Evolutionary conservation across 495 filamentous ascomycete species (phyloP).

Genomic region (Bacidia gigantensis): DNA sequence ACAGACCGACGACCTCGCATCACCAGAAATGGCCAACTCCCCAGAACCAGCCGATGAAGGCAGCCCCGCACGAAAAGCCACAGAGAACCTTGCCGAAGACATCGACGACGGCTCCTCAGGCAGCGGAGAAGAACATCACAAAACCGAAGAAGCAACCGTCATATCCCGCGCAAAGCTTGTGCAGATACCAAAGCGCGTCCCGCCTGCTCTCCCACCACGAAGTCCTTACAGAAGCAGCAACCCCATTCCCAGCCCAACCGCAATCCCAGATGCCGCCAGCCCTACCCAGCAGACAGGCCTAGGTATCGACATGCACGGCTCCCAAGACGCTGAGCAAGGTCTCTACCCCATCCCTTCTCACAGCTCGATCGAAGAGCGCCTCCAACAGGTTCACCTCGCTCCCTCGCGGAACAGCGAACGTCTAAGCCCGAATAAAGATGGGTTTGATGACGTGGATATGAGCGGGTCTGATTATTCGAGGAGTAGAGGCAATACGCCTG

Average conservation of each 20-base stretch:
- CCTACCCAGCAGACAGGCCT: conserved; percentile 14
- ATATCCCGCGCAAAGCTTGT: conserved; percentile 53
- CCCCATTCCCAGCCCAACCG: not conserved
- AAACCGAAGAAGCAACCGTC: conserved; percentile 34
- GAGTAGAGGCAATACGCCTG: conserved; percentile 3
- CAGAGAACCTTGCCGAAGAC: conserved; percentile 26
- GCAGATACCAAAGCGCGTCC: conserved; percentile 55
- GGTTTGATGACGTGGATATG: conserved; percentile 16
- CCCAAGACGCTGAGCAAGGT: conserved; percentile 10
- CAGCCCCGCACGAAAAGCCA: conserved; percentile 25
- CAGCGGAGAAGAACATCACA: conserved; percentile 22
- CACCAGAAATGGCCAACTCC: conserved; percentile 25
- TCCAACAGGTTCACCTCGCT: conserved; percentile 11
- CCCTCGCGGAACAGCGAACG: conserved; percentile 5
- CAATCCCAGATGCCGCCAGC: not conserved
- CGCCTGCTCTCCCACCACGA: conserved; percentile 49
- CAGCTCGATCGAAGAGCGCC: conserved; percentile 4
- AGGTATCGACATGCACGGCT: conserved; percentile 19
- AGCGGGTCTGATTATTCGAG: conserved; percentile 18
- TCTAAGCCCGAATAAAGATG: conserved; percentile 9
- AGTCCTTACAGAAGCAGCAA: conserved; percentile 34
- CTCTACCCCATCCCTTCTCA: conserved; percentile 2
- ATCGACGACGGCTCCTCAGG: conserved; percentile 15
- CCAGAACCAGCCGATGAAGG: conserved; percentile 22
- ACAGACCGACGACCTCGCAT: conserved; percentile 44